Evolutionary conservation across 1,284 basidiomycete genomes (phyloP).

Genomic region (Heimioporus punctisporus): DNA sequence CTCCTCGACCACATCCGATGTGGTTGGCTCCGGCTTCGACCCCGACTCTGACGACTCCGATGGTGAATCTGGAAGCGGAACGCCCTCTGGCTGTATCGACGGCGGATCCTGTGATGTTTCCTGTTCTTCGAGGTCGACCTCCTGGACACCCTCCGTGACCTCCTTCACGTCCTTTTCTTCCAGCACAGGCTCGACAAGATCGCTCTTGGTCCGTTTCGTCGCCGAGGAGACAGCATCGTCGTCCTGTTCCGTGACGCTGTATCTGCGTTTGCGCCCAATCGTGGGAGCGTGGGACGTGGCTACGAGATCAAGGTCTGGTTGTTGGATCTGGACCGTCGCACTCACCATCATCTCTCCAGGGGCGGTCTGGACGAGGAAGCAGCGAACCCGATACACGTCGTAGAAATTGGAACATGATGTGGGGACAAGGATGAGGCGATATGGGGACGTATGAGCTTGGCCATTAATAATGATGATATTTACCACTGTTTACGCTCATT

Average conservation of each 20-base stretch:
- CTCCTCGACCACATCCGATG: constrained; percentile 33
- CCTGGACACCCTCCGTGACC: constrained; percentile 69
- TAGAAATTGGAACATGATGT: constrained; percentile 70
- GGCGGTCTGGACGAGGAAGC: constrained; percentile 68
- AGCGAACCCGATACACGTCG: constrained; percentile 72
- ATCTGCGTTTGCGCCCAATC: constrained; percentile 64
- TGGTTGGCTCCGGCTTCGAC: constrained; percentile 12
- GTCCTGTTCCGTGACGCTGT: constrained; percentile 54
- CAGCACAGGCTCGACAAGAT: constrained; percentile 25
- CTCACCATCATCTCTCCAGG: constrained; percentile 77
- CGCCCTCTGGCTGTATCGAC: constrained; percentile 41
- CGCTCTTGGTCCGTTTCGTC: constrained; percentile 48
- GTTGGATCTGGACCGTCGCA: constrained; percentile 5
- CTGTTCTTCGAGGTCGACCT: constrained; percentile 60
- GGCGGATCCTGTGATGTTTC: constrained; percentile 17
- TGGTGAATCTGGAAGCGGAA: constrained; percentile 55
- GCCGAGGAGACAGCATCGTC: constrained; percentile 35
- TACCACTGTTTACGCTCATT: constrained; percentile 20
- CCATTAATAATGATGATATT: constrained; percentile 12
- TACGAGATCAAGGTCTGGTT: constrained; percentile 30
- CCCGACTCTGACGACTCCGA: constrained; percentile 19
- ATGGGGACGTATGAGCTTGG: neutral
- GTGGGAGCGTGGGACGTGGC: constrained; percentile 76
- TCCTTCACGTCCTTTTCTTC: constrained; percentile 62
- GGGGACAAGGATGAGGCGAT: constrained; percentile 3